A percentile compares a stretch with the other conserved stretches of the same genome.
Conservation (phyloP, 768 basidiomycete species). For the Phlebiopsis gigantea region DNA sequence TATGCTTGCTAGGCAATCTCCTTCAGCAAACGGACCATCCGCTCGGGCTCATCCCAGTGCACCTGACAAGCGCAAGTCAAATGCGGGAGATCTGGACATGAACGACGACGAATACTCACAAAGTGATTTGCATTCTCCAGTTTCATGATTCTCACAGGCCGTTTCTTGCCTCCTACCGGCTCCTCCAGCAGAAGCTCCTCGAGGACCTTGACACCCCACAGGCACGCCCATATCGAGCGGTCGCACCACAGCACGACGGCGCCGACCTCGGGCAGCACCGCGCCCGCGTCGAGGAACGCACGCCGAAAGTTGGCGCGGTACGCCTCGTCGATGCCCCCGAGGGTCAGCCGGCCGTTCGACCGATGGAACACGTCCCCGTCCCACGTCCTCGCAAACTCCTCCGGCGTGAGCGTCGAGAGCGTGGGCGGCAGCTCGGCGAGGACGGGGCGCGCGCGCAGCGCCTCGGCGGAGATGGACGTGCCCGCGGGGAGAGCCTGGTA, state of each 20-base stretch:
- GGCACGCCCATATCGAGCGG: neutral
- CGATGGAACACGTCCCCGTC: neutral
- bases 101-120: constrained; percentile 8
- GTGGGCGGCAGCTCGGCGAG: neutral
- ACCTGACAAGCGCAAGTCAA: neutral
- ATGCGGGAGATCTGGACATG: neutral
- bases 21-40: neutral
- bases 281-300: constrained; percentile 6
- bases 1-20: neutral
- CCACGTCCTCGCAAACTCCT: neutral
- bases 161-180: neutral
- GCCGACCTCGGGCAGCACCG: constrained; percentile 6
- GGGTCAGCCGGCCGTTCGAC: neutral
- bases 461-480: neutral
- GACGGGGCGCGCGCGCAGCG: neutral
- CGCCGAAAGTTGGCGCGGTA: neutral
- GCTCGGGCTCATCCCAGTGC: constrained; percentile 9
- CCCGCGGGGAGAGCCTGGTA: neutral
- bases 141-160: neutral
- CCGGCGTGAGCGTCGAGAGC: neutral
- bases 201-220: constrained; percentile 4
- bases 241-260: constrained; percentile 14
- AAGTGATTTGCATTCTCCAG: constrained; percentile 15
- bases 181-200: neutral
- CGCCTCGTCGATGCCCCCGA: neutral